Evolutionary conservation across 306 rosid genomes (phyloP), one percentile per base, ranked within the genome.

Genomic region (Pyrus bretschneideri): DNA sequence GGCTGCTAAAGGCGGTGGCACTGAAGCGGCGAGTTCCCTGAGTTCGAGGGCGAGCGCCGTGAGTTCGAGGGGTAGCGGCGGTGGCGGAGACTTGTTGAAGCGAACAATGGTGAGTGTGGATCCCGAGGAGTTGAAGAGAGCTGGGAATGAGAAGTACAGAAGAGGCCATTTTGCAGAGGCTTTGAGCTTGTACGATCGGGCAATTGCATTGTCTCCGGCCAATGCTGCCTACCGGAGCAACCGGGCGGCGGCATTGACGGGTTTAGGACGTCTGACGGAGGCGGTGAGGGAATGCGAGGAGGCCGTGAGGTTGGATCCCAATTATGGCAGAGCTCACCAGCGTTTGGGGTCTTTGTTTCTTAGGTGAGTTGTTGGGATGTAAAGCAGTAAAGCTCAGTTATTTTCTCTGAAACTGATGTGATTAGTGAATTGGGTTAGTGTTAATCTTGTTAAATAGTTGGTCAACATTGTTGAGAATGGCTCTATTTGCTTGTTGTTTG

Each of bases 191-290:
- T 95, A 95, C 38, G 96, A 90, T 84, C 86, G 90, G 71, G 98
- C 98, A 21, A 89, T 95, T 83, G 79, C 89, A 0, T 17, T 89
- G 38, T 89, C 93, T 0, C 97, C 98, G 11, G 84, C 66, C 21
- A 95, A 92, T 73, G 90, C 91, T 0, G 88, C 97, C 0, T 90
- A 84, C 71, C 88, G 98, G 79, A 83, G 97, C 68, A 95, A 95
- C 83, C 91, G 98, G 11, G 98, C 97, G 0, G 98, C 98, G 11
- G 98, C 98, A 29, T 78, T 95, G 83, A 92, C 92, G 0, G 89
- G 90, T 4, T 85, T 92, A 9, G 88, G 93, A 11, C 82, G 97
- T 76, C 72, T 95, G 9, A 78, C 57, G 35, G 97, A 92, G 86
- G 97, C 98, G 0, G 89, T 95, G 79, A 82, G 72, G 80, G 98